Base-by-base conservation (phyloP, 1,284 basidiomycete genomes). In the Cryptococcus jaspeensis region DNA sequence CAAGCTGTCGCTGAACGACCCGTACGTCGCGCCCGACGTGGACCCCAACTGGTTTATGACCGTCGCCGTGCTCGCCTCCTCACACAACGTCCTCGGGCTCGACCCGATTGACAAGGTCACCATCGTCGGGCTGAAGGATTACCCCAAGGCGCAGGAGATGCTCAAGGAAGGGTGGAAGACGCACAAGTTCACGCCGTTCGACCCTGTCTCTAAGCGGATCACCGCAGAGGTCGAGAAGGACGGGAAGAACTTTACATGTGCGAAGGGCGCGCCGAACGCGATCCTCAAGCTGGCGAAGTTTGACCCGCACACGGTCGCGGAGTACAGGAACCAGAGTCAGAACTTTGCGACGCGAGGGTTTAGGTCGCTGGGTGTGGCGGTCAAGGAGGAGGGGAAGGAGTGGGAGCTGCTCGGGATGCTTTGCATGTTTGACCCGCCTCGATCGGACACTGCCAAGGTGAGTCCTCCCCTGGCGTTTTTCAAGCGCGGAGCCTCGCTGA, bases 51-150 rank as follows among this genome's bases (percentile, higher is more conserved):
- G 75, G 78, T 75, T 72, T 72, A 80, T 81, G 81, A 76, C 81
- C 32, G 80, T 79, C 39, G 82, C 82, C 45, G 82, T 81, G 16
- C 76, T 83, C 28, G 82, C 82, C 50, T 82, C 81, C 35, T 82
- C 81, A 43, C 82, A 83, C 77, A 83, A 83, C 67, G 67, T 83
- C 70, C 81, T 80, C 70, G 74, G 77, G 38, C 78, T 84, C 50
- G 82, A 84, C 68, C 82, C 82, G 18, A 83, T 83, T 60, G 82
- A 84, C 74, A 82, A 82, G 67, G 82, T 84, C 43, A 83, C 82
- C 54, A 77, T 83, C 53, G 72, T 79, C 39, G 81, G 81, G 3
- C 75, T 83, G 50, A 82, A 81, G 74, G 78, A 82, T 64, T 83
- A 80, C 74, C 82, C 82, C 45, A 77, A 73, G 55, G 81, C 82